phyloP scores from a whole-genome alignment of 805 yeast genomes.

The Teunomyces barrocoloradensis region DNA sequence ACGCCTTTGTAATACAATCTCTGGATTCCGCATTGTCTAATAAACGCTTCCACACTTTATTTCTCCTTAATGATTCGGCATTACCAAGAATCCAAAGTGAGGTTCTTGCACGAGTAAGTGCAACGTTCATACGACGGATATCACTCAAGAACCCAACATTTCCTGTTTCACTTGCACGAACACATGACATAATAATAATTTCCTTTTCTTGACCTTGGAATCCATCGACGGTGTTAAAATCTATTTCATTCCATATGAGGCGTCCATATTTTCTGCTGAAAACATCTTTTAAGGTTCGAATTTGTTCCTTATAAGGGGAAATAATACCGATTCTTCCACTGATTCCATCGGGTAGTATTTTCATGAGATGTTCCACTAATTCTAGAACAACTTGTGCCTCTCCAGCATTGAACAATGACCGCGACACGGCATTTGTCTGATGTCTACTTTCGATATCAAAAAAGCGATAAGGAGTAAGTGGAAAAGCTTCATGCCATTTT shows the following conservation, averaged over 20 bases:
- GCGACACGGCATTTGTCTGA: conserved; percentile 57
- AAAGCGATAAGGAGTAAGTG: conserved; percentile 74
- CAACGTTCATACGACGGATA: conserved; percentile 94
- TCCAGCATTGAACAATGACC: conserved; percentile 64
- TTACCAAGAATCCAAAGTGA: conserved; percentile 93
- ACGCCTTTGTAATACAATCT: conserved; percentile 27
- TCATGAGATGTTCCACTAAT: conserved; percentile 52
- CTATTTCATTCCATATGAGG: conserved; percentile 61
- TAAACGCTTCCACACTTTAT: conserved; percentile 71
- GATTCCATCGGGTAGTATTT: conserved; percentile 52
- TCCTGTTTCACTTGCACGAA: conserved; percentile 70
- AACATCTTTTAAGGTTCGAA: conserved; percentile 51
- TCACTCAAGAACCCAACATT: conserved; percentile 88
- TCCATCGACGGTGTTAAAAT: conserved; percentile 95
- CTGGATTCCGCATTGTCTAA: conserved; percentile 63
- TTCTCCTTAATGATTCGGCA: conserved; percentile 57
- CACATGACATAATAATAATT: conserved; percentile 91
- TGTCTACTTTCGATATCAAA: conserved; percentile 65
- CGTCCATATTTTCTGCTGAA: conserved; percentile 65
- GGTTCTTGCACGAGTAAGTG: conserved; percentile 87
- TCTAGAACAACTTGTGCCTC: conserved; percentile 78
- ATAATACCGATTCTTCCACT: conserved; percentile 81
- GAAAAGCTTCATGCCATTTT: conserved; percentile 66
- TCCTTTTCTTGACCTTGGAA: conserved; percentile 97
- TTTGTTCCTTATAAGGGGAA: conserved; percentile 93